phyloP scores from a whole-genome alignment of 495 filamentous ascomycete genomes.

The Talaromyces thailandensis region DNA sequence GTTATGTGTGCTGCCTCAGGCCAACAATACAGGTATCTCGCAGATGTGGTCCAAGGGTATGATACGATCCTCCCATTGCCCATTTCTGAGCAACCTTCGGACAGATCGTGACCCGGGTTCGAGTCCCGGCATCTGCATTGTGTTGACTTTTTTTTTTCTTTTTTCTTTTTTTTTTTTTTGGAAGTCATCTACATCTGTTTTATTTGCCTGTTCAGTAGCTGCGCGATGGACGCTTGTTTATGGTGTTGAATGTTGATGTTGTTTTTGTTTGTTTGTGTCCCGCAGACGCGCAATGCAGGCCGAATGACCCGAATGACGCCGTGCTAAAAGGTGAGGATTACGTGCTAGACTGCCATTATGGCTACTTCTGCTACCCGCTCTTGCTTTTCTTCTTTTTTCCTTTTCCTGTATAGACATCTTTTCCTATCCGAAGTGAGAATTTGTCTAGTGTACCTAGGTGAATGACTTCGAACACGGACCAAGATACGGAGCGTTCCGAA shows the following conservation, averaged over 20 bases:
- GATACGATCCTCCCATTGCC: neutral
- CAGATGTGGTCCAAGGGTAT: neutral
- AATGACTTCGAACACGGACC: neutral
- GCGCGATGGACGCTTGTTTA: neutral
- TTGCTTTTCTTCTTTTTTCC: neutral
- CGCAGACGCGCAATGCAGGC: neutral
- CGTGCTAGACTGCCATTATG: neutral
- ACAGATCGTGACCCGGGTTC: conserved; percentile 12
- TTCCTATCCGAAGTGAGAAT: neutral
- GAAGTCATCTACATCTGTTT: neutral
- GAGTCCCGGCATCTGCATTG: conserved; percentile 18
- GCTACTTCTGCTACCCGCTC: neutral
- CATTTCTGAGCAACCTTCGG: neutral
- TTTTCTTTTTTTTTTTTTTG: neutral
- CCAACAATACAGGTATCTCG: neutral
- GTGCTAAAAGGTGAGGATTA: neutral
- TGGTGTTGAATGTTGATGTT: neutral
- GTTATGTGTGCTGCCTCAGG: neutral
- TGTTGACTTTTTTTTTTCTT: neutral
- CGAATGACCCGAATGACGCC: neutral
- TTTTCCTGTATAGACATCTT: neutral
- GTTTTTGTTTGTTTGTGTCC: neutral
- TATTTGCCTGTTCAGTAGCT: neutral
- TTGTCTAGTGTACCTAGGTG: neutral
- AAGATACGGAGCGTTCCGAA: neutral